These are phyloP conservation scores for Rhodamnia rubescens DNA, from an alignment of 345 rosid species.

Conservation along the genomic window DNA sequence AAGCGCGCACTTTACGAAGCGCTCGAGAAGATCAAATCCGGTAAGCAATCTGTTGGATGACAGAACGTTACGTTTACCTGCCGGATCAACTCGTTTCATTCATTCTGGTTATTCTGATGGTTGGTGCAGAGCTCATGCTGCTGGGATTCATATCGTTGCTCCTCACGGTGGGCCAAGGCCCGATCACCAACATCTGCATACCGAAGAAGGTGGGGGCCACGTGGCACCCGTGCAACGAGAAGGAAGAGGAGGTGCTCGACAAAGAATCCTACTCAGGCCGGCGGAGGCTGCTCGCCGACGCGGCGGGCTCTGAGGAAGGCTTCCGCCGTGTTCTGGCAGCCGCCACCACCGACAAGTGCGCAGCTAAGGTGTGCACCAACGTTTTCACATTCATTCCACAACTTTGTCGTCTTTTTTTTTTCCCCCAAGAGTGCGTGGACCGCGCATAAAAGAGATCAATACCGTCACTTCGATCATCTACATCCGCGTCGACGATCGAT, in stretches of 20 bases:
- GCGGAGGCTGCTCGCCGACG: slow-evolving; percentile 35
- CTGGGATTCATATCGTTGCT: slow-evolving; percentile 11
- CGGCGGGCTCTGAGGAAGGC: slow-evolving; percentile 9
- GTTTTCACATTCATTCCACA: neutral
- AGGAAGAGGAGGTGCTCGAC: neutral
- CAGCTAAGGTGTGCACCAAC: slow-evolving; percentile 18
- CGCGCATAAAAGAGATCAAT: neutral
- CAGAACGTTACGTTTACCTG: neutral
- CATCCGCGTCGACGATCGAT: neutral
- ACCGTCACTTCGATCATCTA: too few species aligned
- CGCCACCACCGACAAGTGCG: slow-evolving; percentile 36
- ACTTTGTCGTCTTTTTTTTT: neutral
- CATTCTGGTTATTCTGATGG: neutral
- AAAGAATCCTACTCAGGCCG: slow-evolving; percentile 10
- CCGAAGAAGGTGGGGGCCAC: neutral
- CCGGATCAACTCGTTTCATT: neutral
- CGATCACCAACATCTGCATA: slow-evolving; percentile 8
- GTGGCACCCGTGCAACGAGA: slow-evolving; percentile 6
- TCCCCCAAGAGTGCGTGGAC: neutral
- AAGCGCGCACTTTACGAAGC: slow-evolving; percentile 71
- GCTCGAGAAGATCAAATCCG: slow-evolving; percentile 88
- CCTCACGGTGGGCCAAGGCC: slow-evolving; percentile 9
- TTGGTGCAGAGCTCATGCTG: slow-evolving; percentile 10
- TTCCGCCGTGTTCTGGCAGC: slow-evolving; percentile 41
- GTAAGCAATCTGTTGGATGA: slow-evolving; percentile 13